These are phyloP conservation scores for Ammopiptanthus mongolicus DNA, from an alignment of 306 rosid genomes.

Conservation along the genomic window DNA sequence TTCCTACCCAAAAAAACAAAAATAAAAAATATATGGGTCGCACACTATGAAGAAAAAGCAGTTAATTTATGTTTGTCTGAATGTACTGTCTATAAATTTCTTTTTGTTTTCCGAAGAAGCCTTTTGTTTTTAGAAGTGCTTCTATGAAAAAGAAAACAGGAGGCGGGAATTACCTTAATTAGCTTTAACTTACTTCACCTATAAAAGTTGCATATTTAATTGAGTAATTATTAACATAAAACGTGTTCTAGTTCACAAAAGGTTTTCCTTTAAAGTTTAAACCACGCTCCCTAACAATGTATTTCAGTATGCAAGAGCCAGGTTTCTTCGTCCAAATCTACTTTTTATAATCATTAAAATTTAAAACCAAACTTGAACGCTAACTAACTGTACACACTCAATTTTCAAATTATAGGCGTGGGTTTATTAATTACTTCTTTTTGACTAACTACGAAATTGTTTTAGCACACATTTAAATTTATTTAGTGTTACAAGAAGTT, in stretches of 20 bases:
- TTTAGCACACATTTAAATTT: background rate
- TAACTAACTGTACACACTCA: background rate
- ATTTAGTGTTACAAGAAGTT: background rate
- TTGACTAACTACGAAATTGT: background rate
- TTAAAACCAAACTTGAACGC: background rate
- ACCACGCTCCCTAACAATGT: background rate
- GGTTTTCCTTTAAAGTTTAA: background rate
- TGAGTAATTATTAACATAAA: background rate
- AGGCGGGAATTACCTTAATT: background rate
- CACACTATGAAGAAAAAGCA: background rate
- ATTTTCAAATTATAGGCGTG: background rate
- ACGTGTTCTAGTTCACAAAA: background rate
- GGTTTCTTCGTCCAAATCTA: background rate
- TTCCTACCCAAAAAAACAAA: background rate
- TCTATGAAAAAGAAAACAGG: background rate
- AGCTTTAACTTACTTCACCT: constrained; percentile 12
- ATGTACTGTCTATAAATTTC: background rate
- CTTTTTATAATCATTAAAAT: background rate
- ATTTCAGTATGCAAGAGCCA: background rate
- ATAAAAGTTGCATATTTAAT: constrained; percentile 20
- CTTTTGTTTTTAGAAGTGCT: background rate
- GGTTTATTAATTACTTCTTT: background rate
- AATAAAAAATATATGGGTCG: too few relatives aligned
- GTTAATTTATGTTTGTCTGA: background rate
- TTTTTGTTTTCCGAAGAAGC: background rate